phyloP scores from a whole-genome alignment of 2,329 filamentous ascomycete species.

The Pseudocercospora fuligena region DNA sequence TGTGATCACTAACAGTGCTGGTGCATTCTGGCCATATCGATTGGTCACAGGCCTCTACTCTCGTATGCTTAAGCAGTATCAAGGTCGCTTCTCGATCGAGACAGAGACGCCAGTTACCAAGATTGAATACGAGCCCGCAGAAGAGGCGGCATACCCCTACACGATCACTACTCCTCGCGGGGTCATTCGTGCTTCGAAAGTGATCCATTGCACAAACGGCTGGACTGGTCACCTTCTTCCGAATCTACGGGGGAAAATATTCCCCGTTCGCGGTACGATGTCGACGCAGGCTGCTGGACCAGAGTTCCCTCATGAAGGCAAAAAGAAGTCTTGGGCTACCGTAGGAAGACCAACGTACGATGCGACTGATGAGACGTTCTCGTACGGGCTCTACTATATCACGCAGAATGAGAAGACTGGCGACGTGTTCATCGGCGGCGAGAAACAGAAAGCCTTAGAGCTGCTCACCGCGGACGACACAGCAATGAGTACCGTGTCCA shows the following conservation, averaged over 20 bases:
- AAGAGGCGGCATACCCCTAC: constrained; percentile 20
- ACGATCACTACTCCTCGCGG: constrained; percentile 23
- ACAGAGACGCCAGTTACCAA: constrained; percentile 27
- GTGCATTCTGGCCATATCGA: constrained; percentile 31
- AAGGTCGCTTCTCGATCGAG: constrained; percentile 22
- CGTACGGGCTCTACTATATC: constrained; percentile 29
- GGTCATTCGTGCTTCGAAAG: constrained; percentile 20
- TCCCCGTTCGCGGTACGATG: constrained; percentile 29
- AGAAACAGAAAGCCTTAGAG: constrained; percentile 22
- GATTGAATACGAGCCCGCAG: constrained; percentile 10
- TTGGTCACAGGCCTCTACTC: constrained; percentile 27
- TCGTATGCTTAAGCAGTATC: constrained; percentile 23
- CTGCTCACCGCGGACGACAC: constrained; percentile 26
- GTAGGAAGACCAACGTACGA: constrained; percentile 25
- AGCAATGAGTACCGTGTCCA: constrained; percentile 16
- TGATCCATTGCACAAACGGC: constrained; percentile 30
- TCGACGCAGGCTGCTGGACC: constrained; percentile 22
- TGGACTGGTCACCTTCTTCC: constrained; percentile 29
- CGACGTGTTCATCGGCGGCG: constrained; percentile 30
- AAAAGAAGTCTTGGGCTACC: constrained; percentile 25
- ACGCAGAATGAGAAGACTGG: constrained; percentile 27
- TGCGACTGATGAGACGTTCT: constrained; percentile 21
- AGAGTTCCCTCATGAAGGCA: constrained; percentile 21
- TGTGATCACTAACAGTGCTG: constrained; percentile 28
- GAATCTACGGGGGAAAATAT: constrained; percentile 29